A percentile compares a stretch with the other conserved stretches of the same genome.
These are phyloP conservation scores for Lotmaria passim DNA, from an alignment of 208 protist genomes.

Conservation along the genomic window DNA sequence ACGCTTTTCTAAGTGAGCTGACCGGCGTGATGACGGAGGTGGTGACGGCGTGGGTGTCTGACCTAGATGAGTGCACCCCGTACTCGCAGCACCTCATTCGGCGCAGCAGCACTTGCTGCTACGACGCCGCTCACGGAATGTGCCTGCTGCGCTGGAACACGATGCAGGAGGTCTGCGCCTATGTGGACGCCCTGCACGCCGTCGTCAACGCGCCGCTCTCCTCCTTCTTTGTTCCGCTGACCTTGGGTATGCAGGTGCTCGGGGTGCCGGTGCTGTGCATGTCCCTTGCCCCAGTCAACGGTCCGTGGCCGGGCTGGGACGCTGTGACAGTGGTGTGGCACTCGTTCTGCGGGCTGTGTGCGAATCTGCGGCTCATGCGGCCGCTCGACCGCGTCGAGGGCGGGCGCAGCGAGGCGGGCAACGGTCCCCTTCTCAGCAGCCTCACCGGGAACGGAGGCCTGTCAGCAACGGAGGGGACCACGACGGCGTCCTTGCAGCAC, in stretches of 20 bases:
- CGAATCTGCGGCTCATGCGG: conserved; percentile 42
- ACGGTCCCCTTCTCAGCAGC: conserved; percentile 1
- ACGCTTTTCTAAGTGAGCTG: conserved; percentile 39
- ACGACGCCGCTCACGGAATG: conserved; percentile 45
- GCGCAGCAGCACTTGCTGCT: conserved; percentile 46
- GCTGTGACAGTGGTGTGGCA: conserved; percentile 44
- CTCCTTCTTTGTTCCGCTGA: conserved; percentile 48
- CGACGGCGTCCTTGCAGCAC: neutral
- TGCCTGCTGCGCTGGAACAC: conserved; percentile 53
- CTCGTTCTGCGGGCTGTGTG: conserved; percentile 46
- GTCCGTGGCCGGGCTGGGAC: conserved; percentile 50
- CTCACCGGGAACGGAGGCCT: neutral
- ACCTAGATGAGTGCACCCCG: conserved; percentile 31
- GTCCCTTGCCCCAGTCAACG: conserved; percentile 43
- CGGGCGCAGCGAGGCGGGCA: conserved; percentile 28
- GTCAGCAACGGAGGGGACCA: neutral
- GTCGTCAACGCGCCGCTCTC: conserved; percentile 55
- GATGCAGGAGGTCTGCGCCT: conserved; percentile 44
- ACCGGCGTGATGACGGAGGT: conserved; percentile 36
- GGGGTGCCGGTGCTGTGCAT: conserved; percentile 52
- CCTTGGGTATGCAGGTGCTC: conserved; percentile 51
- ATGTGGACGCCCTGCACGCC: conserved; percentile 46
- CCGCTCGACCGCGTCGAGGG: conserved; percentile 38
- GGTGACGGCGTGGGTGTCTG: conserved; percentile 48
- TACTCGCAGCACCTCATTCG: conserved; percentile 32